phyloP scores from a whole-genome alignment of 805 yeast genomes.

The Saturnispora mendoncae region DNA sequence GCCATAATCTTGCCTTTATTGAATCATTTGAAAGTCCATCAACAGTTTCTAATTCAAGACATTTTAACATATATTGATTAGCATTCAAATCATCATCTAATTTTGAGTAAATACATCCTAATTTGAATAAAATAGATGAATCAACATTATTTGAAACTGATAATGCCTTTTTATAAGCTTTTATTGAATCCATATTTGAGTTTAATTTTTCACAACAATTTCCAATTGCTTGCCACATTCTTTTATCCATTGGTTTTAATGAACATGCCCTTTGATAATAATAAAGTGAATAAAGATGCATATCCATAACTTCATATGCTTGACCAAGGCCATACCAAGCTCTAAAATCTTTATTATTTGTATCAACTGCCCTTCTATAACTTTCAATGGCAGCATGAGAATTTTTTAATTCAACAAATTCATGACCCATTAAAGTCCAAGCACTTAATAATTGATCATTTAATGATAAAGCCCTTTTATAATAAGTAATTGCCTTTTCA shows the following conservation, averaged over 20 bases:
- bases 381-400: slow-evolving; percentile 97
- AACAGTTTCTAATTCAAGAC: slow-evolving; percentile 54
- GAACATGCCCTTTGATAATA: slow-evolving; percentile 89
- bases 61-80: slow-evolving; percentile 52
- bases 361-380: slow-evolving; percentile 86
- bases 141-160: slow-evolving; percentile 42
- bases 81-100: slow-evolving; percentile 46
- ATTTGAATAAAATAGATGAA: slow-evolving; percentile 47
- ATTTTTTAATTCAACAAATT: slow-evolving; percentile 90
- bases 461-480: slow-evolving; percentile 77
- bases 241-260: slow-evolving; percentile 75
- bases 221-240: slow-evolving; percentile 96
- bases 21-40: slow-evolving; percentile 68
- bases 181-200: slow-evolving; percentile 63
- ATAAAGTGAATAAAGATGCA: slow-evolving; percentile 86
- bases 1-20: slow-evolving; percentile 76
- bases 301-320: slow-evolving; percentile 92
- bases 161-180: slow-evolving; percentile 73
- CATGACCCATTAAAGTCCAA: slow-evolving; percentile 99
- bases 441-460: slow-evolving; percentile 79
- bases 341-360: slow-evolving; percentile 78
- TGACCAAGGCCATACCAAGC: slow-evolving; percentile 99
- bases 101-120: slow-evolving; percentile 61
- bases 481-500: slow-evolving; percentile 89
- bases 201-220: slow-evolving; percentile 77